phyloP scores from a whole-genome alignment of 2,329 filamentous ascomycete genomes.

The Scytalidium lignicola region DNA sequence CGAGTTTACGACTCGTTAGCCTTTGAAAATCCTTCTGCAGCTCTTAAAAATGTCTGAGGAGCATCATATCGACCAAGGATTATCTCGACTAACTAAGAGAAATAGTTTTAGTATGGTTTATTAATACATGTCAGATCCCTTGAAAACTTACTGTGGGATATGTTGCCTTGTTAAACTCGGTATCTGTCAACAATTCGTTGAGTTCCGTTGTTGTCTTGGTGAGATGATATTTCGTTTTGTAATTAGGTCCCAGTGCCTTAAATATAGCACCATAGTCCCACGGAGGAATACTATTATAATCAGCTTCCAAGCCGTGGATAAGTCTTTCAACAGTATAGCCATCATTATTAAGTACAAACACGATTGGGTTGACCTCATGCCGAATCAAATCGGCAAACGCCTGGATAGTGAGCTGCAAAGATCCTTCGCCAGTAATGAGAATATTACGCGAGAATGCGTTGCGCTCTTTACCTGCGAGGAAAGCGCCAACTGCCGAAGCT shows the following conservation, averaged over 20 bases:
- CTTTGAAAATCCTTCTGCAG: too few relatives aligned
- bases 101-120: too few relatives aligned
- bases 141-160: too few relatives aligned
- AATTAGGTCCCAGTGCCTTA: conserved; percentile 6
- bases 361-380: conserved; percentile 35
- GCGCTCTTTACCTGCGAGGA: conserved; percentile 37
- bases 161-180: conserved; percentile 4
- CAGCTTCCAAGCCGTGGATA: conserved; percentile 47
- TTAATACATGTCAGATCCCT: too few relatives aligned
- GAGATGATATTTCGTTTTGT: conserved; percentile 1
- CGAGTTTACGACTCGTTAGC: too few relatives aligned
- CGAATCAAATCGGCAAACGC: conserved; percentile 59
- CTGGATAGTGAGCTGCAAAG: conserved; percentile 60
- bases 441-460: conserved; percentile 35
- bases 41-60: too few relatives aligned
- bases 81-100: too few relatives aligned
- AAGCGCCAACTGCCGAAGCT: conserved; percentile 48
- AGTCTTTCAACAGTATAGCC: conserved; percentile 54
- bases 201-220: conserved; percentile 4
- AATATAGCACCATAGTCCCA: conserved; percentile 37
- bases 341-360: conserved; percentile 49
- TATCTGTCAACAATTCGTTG: conserved; percentile 1
- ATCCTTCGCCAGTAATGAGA: conserved; percentile 57
- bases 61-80: too few relatives aligned
- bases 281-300: conserved; percentile 47